phyloP scores from a whole-genome alignment of 1,284 basidiomycete genomes.

The Polyporus tsugae region DNA sequence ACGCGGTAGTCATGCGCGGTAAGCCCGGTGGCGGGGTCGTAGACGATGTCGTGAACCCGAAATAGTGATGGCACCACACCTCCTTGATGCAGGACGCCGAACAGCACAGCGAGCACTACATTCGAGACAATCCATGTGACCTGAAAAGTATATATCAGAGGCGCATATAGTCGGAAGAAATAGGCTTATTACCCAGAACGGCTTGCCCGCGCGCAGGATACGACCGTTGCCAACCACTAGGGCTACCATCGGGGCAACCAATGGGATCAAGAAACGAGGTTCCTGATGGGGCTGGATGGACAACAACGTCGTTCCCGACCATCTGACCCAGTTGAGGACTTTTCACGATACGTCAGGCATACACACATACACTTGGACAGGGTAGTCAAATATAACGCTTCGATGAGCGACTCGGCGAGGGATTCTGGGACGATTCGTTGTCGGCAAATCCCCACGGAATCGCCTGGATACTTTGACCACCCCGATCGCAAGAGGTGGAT shows the following conservation, averaged over 20 bases:
- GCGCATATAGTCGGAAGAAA: neutral
- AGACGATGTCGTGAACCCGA: constrained; percentile 41
- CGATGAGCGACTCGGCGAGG: no score
- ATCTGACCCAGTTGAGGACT: constrained; percentile 44
- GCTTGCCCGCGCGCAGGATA: constrained; percentile 37
- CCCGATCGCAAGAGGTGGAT: no score
- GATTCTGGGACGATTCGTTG: no score
- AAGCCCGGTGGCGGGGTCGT: constrained; percentile 3
- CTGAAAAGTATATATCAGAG: constrained; percentile 30
- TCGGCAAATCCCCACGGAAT: no score
- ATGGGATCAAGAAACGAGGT: constrained; percentile 49
- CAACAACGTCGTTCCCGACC: constrained; percentile 42
- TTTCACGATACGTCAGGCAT: neutral
- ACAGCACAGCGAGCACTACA: constrained; percentile 40
- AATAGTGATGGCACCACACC: constrained; percentile 51
- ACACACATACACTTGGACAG: no score
- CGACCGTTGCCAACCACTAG: constrained; percentile 40
- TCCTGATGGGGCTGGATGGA: constrained; percentile 52
- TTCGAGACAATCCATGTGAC: constrained; percentile 44
- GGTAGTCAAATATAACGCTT: no score
- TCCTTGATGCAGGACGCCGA: constrained; percentile 51
- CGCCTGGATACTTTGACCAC: no score
- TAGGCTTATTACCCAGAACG: constrained; percentile 45
- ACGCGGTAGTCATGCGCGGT: constrained; percentile 26
- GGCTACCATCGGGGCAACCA: constrained; percentile 46